Evolutionary conservation across 352 stramenopile species (phyloP), one percentile per base, ranked within the genome.

Genomic region (Pythium pyrilobum): DNA sequence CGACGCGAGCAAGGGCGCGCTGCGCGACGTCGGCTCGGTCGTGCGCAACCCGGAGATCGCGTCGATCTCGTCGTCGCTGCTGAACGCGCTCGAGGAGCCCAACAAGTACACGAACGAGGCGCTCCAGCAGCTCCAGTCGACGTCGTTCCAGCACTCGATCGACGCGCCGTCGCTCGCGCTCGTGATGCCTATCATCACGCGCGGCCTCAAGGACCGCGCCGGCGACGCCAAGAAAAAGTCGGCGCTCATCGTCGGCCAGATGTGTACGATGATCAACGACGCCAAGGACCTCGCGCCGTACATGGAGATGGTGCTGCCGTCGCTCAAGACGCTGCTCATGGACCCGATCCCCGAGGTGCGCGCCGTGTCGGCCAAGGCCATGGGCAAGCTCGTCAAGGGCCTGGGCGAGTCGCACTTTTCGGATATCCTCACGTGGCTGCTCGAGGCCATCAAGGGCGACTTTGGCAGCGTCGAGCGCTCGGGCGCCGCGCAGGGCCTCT

Each of bases 1-100:
- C 45, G 89, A 96, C 16, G 96, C 95, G 18, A 97, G 96, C 43
- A 96, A 98, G 70, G 83, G 80, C 33, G 95, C 98, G 16, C 71
- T 99, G 25, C 82, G 97, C 8, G 96, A 99, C 59, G 97, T 99
- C 56, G 97, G 94, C 32, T 97, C 80, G 23, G 98, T 99, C 8
- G 98, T 99, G 37, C 89, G 93, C 27, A 99, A 99, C 62, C 98
- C 98, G 8, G 98, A 99, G 69, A 98, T 99, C 42, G 89, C 91
- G 25, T 95, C 89, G 5, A 96, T 99, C 29, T 97, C 92, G 46
- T 72, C 81, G 36, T 77, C 85, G 21, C 67, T 99, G 24, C 76
- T 99, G 42, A 96, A 96, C 49, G 97, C 97, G 10, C 69, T 99
- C 21, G 97, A 96, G 44, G 96, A 99, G 62, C 92, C 93, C 1